phyloP scores from a whole-genome alignment of 495 filamentous ascomycete species.

The Neurospora hispaniola region DNA sequence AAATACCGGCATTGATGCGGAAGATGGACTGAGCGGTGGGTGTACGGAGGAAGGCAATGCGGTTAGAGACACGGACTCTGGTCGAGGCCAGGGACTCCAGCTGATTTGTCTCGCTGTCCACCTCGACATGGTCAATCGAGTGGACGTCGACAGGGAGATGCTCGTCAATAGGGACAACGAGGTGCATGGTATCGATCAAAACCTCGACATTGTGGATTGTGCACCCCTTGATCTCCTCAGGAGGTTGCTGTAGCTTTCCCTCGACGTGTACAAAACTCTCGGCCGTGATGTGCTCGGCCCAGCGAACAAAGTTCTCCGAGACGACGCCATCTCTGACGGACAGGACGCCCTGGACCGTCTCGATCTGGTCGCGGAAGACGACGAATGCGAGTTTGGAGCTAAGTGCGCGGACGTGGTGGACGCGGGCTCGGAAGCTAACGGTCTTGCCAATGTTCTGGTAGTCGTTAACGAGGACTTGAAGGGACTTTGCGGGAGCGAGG shows the following conservation, averaged over 20 bases:
- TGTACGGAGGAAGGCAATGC: constrained; percentile 76
- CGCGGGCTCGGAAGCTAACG: constrained; percentile 69
- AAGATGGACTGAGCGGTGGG: constrained; percentile 82
- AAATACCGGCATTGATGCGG: constrained; percentile 64
- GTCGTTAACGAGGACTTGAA: constrained; percentile 14
- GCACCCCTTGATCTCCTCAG: constrained; percentile 68
- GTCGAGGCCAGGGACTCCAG: constrained; percentile 30
- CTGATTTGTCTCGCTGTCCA: constrained; percentile 29
- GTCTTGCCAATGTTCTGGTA: constrained; percentile 44
- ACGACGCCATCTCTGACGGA: constrained; percentile 43
- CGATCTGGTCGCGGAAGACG: constrained; percentile 67
- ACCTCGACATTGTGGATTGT: constrained; percentile 68
- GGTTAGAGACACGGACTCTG: constrained; percentile 57
- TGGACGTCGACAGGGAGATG: constrained; percentile 63
- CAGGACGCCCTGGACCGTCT: constrained; percentile 75
- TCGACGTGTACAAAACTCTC: constrained; percentile 75
- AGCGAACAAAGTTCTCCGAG: constrained; percentile 82
- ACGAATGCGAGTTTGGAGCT: constrained; percentile 85
- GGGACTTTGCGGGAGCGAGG: constrained; percentile 14
- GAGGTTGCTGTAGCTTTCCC: constrained; percentile 62
- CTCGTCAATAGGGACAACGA: constrained; percentile 48
- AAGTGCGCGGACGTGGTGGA: constrained; percentile 76
- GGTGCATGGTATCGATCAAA: constrained; percentile 67
- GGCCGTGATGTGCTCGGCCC: constrained; percentile 63
- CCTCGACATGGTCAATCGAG: constrained; percentile 31